phyloP scores from a whole-genome alignment of 2,329 filamentous ascomycete genomes.

The Xylariaceae sp. region DNA sequence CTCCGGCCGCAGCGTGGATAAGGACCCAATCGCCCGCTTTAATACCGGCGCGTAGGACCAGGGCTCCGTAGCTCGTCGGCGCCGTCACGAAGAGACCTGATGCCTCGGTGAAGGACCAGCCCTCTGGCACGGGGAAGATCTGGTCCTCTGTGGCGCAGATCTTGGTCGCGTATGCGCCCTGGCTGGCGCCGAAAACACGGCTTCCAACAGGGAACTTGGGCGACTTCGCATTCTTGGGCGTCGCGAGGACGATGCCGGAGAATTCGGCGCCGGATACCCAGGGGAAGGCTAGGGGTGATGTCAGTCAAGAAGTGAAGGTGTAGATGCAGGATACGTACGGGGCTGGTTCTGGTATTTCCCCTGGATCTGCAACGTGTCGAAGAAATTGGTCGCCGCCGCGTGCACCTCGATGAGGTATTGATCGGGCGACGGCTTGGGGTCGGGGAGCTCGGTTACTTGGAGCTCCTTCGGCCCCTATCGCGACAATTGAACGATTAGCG shows the following conservation, averaged over 20 bases:
- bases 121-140: constrained; percentile 68
- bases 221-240: constrained; percentile 48
- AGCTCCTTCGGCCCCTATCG: constrained; percentile 71
- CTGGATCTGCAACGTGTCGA: constrained; percentile 90
- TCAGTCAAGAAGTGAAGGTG: not conserved
- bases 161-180: constrained; percentile 81
- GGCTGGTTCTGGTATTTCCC: constrained; percentile 95
- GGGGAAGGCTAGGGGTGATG: constrained; percentile 58
- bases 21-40: constrained; percentile 80
- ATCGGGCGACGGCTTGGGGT: constrained; percentile 62
- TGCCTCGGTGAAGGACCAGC: constrained; percentile 79
- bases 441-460: constrained; percentile 65
- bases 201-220: constrained; percentile 69
- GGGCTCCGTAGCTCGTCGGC: constrained; percentile 79
- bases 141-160: constrained; percentile 60
- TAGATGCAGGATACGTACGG: constrained; percentile 36
- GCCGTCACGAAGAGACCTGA: constrained; percentile 89
- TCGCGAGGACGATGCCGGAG: constrained; percentile 67
- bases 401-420: constrained; percentile 86
- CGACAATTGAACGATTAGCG: not conserved
- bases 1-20: constrained; percentile 86
- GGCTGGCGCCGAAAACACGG: constrained; percentile 77
- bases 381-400: constrained; percentile 90
- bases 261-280: constrained; percentile 89
- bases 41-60: constrained; percentile 72